Conservation (phyloP, 2,329 filamentous ascomycete species). For the Ophiostoma montium region DNA sequence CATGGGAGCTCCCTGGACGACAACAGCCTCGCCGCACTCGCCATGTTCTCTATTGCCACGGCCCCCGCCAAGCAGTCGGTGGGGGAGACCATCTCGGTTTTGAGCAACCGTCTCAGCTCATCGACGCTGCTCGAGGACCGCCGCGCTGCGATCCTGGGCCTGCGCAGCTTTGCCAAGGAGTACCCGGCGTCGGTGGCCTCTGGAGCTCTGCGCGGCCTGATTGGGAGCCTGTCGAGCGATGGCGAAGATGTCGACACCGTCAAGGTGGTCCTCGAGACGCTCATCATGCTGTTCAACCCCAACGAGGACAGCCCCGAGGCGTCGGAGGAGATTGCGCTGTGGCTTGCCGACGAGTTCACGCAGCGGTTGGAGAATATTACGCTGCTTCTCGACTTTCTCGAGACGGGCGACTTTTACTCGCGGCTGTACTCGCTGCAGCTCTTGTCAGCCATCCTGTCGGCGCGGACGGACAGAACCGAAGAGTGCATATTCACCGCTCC, state of each 20-base stretch:
- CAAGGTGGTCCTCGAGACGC: slow-evolving; percentile 85
- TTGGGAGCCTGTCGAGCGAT: slow-evolving; percentile 74
- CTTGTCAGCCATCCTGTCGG: slow-evolving; percentile 69
- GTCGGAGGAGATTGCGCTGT: slow-evolving; percentile 88
- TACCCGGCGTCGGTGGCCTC: slow-evolving; percentile 94
- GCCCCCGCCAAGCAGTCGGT: slow-evolving; percentile 93
- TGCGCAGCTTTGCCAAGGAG: slow-evolving; percentile 91
- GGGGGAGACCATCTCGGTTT: slow-evolving; percentile 79
- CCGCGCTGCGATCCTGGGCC: slow-evolving; percentile 77
- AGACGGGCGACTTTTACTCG: slow-evolving; percentile 76
- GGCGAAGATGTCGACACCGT: slow-evolving; percentile 91
- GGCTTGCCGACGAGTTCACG: slow-evolving; percentile 96
- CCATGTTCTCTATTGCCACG: slow-evolving; percentile 48
- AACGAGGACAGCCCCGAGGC: slow-evolving; percentile 69
- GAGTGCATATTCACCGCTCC: slow-evolving; percentile 87
- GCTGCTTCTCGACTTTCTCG: slow-evolving; percentile 75
- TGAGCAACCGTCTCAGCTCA: slow-evolving; percentile 75
- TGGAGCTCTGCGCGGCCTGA: slow-evolving; percentile 77
- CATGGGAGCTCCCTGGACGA: background rate
- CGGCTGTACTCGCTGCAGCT: slow-evolving; percentile 84
- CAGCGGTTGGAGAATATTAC: slow-evolving; percentile 96
- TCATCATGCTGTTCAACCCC: slow-evolving; percentile 78
- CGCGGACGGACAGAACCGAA: slow-evolving; percentile 80
- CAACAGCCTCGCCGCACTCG: background rate
- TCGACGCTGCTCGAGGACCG: slow-evolving; percentile 90